A percentile compares a stretch with the other conserved stretches of the same genome.
These are phyloP conservation scores for Aspergillus brunneoviolaceus DNA, from an alignment of 2,329 filamentous ascomycete species.

Conservation along the genomic window DNA sequence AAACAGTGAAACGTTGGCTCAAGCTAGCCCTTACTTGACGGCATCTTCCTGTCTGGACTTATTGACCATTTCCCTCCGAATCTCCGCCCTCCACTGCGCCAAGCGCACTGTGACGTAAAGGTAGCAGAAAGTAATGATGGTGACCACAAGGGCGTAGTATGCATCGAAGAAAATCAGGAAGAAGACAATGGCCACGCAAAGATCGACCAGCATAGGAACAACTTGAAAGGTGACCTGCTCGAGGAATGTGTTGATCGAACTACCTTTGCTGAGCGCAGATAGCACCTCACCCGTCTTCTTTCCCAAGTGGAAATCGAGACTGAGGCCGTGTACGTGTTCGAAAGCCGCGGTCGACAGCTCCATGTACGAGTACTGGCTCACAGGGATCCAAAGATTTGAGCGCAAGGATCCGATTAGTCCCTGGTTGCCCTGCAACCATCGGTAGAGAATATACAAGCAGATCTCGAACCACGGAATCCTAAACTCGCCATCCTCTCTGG, in stretches of 20 bases:
- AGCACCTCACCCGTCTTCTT: constrained; percentile 96
- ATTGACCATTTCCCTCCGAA: constrained; percentile 91
- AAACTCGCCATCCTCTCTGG: constrained; percentile 53
- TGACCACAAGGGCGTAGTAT: constrained; percentile 85
- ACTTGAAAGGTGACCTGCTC: constrained; percentile 97
- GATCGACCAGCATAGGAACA: constrained; percentile 88
- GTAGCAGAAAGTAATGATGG: constrained; percentile 92
- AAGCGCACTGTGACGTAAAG: constrained; percentile 95
- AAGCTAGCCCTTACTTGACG: constrained; percentile 64
- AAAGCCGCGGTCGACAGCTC: constrained; percentile 93
- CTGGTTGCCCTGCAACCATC: constrained; percentile 82
- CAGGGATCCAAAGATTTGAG: constrained; percentile 89
- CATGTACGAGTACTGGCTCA: constrained; percentile 94
- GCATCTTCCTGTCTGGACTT: constrained; percentile 93
- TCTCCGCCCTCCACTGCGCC: constrained; percentile 88
- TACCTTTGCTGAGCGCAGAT: constrained; percentile 93
- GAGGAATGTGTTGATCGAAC: constrained; percentile 92
- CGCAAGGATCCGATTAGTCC: constrained; percentile 81
- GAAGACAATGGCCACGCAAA: constrained; percentile 79
- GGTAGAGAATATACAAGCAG: constrained; percentile 71
- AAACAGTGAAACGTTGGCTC: neutral
- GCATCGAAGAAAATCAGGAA: constrained; percentile 78
- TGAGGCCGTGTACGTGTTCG: constrained; percentile 93
- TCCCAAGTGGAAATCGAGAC: constrained; percentile 91
- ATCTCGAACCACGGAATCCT: constrained; percentile 73